A percentile compares a stretch with the other conserved stretches of the same genome.
These are phyloP conservation scores for Gracilaria vermiculophylla DNA, from an alignment of 23 red algal species.

Conservation along the genomic window DNA sequence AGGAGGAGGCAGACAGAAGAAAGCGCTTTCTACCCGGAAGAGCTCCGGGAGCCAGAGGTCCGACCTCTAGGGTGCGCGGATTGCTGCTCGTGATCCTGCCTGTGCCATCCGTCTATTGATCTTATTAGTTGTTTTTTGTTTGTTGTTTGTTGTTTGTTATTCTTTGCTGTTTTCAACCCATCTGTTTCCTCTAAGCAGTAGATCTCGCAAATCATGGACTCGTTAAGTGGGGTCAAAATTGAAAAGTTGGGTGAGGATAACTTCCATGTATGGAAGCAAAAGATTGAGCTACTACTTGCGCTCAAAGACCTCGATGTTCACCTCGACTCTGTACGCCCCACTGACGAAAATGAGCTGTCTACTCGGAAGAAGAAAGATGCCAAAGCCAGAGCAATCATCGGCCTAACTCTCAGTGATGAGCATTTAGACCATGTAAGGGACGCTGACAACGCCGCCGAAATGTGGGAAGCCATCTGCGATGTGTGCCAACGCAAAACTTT, in stretches of 20 bases:
- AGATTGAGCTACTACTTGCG: constrained; percentile 31
- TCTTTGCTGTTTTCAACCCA: background rate
- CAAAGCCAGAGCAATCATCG: constrained; percentile 41
- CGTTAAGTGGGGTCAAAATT: background rate
- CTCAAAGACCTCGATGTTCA: constrained; percentile 35
- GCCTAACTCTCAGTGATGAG: constrained; percentile 24
- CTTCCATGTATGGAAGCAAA: constrained; percentile 47
- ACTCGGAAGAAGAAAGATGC: constrained; percentile 36
- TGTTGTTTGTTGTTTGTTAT: background rate
- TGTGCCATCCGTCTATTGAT: background rate
- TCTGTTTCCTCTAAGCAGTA: background rate
- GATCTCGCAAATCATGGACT: background rate
- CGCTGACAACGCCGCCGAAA: background rate
- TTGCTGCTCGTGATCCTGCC: background rate
- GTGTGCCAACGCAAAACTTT: too few relatives aligned
- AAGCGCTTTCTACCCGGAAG: constrained; percentile 26
- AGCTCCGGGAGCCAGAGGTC: constrained; percentile 14
- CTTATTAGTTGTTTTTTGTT: background rate
- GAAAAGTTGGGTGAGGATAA: constrained; percentile 28
- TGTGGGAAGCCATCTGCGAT: too few relatives aligned
- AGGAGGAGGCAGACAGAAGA: constrained; percentile 24
- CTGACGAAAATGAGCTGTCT: constrained; percentile 13
- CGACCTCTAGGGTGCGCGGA: background rate
- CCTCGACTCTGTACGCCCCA: background rate
- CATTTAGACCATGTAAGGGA: constrained; percentile 33